Base-by-base conservation (phyloP, 768 basidiomycete species). In the Russula compacta region DNA sequence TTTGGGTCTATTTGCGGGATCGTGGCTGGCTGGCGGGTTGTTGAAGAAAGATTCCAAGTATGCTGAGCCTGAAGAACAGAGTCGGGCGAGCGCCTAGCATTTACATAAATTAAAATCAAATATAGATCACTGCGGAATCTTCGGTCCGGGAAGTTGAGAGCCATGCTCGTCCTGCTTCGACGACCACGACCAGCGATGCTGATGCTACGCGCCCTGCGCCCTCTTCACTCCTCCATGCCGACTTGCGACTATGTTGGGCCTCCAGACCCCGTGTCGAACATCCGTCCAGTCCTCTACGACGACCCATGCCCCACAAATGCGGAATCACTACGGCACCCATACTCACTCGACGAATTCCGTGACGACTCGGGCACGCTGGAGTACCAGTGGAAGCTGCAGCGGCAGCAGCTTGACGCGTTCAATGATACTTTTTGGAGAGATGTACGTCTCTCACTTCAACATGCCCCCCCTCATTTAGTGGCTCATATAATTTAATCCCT, bases 381-480 rank as follows among this genome's bases (percentile, higher is more conserved):
- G 57, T 78, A 90, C 51, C 88, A 86, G 67, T 86, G 80, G 76
- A 84, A 81, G 61, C 73, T 91, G 49, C 81, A 84, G 61, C 77
- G 85, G 56, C 84, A 89, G 71, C 83, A 84, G 59, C 72, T 91
- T 21, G 88, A 92, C 67, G 76, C 82, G 24, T 84, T 87, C 68
- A 85, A 91, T 63, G 86, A 92, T 58, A 73, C 77, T 17, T 93
- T 90, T 70, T 93, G 91, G 91, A 72, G 82, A 56, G 85, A 92
- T 56, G 91, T 92, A 69, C 66, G 87, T 79, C n/a, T 12, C 46
- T 40, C 46, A 1, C 40, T 6, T 12, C 40, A 2, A 10, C 33
- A 24, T 42, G 39, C 29, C 29, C 33, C 6, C n/a, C 6, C 19
- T 67, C 24, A 21, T 36, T 42, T 47, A 48, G 19, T 29, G 4